Conservation (phyloP, 2,329 filamentous ascomycete genomes). For the Exophiala sp. region DNA sequence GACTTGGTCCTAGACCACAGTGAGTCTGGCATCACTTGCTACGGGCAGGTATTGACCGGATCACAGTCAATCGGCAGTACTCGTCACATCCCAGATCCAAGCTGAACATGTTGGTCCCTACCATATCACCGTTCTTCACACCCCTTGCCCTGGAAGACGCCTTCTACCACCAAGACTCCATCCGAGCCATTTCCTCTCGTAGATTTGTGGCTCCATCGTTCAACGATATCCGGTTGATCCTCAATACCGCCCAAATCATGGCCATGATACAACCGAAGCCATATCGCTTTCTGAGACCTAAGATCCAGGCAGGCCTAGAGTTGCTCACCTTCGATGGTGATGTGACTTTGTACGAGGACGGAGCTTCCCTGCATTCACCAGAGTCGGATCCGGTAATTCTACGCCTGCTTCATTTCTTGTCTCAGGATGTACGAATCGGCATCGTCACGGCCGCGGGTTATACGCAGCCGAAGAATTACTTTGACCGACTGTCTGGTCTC, state of each 20-base stretch:
- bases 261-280: slow-evolving; percentile 60
- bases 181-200: slow-evolving; percentile 79
- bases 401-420: slow-evolving; percentile 63
- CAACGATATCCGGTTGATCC: slow-evolving; percentile 86
- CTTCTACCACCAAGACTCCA: slow-evolving; percentile 82
- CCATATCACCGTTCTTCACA: slow-evolving; percentile 91
- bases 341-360: slow-evolving; percentile 91
- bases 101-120: slow-evolving; percentile 83
- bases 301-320: slow-evolving; percentile 60
- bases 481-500: slow-evolving; percentile 77
- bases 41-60: slow-evolving; percentile 1
- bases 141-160: slow-evolving; percentile 78
- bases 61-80: slow-evolving; percentile 24
- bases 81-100: slow-evolving; percentile 61
- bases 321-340: slow-evolving; percentile 96
- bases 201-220: slow-evolving; percentile 94
- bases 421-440: slow-evolving; percentile 73
- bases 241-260: slow-evolving; percentile 94
- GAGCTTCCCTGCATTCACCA: slow-evolving; percentile 60
- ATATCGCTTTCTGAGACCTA: slow-evolving; percentile 15
- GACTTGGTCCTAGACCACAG: slow-evolving; percentile 87
- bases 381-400: slow-evolving; percentile 70
- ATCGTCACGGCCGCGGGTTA: slow-evolving; percentile 98
- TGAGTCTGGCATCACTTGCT: slow-evolving; percentile 37
- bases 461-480: slow-evolving; percentile 79